Percentiles rank a stretch among this genome's conserved stretches.
Evolutionary conservation across 1,284 basidiomycete species (phyloP).

Genomic region (Rhodotorula sp.): DNA sequence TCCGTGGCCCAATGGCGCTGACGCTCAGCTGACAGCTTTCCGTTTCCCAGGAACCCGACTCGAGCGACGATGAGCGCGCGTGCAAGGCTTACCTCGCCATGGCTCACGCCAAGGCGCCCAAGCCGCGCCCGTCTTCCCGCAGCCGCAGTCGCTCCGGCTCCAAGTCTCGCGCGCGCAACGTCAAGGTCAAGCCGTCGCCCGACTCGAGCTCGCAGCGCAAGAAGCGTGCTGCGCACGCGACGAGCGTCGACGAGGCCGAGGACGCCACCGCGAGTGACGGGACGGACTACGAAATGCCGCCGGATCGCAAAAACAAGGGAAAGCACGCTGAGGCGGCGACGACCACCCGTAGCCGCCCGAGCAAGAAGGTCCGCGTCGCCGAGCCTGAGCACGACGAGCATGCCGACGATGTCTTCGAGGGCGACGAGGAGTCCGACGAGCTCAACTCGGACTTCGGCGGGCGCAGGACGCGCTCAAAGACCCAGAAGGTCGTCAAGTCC

Average conservation of each 20-base stretch:
- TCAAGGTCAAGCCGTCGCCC: background rate
- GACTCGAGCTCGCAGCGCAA: too few relatives aligned
- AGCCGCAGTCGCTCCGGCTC: too few relatives aligned
- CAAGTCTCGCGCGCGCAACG: too few relatives aligned
- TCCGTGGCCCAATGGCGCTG: too few relatives aligned
- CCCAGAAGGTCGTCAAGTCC: background rate
- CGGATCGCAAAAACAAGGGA: background rate
- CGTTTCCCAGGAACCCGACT: background rate
- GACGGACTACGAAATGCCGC: background rate
- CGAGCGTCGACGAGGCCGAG: background rate
- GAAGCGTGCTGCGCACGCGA: background rate
- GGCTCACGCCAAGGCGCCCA: background rate
- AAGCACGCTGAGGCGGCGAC: too few relatives aligned
- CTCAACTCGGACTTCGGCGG: background rate
- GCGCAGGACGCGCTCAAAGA: too few relatives aligned
- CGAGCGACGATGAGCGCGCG: background rate
- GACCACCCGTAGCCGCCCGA: too few relatives aligned
- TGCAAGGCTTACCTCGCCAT: background rate
- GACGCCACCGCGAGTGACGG: background rate
- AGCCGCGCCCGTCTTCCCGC: too few relatives aligned
- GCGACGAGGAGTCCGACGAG: background rate
- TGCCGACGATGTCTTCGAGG: background rate
- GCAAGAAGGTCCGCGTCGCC: constrained; percentile 1
- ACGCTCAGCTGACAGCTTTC: background rate
- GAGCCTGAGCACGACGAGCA: background rate